Evolutionary conservation across 2,329 filamentous ascomycete genomes (phyloP), one percentile per base, ranked within the genome.

Genomic region (Colletotrichum phormii): DNA sequence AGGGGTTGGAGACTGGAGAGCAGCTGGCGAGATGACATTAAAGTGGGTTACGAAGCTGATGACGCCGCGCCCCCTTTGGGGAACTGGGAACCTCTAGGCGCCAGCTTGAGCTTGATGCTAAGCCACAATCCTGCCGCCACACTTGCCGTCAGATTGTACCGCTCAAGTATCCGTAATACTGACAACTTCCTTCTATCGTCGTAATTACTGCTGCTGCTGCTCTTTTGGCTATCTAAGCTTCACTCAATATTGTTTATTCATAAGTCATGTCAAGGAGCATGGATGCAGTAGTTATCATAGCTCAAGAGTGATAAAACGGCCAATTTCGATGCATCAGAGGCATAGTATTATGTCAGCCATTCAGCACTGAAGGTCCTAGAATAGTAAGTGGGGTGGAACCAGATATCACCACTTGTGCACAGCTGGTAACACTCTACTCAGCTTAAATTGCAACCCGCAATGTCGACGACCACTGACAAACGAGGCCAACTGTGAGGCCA

Each of bases 41-140:
- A 75, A 71, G 74, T 73, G 74, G 74, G 74, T 42, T 72, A 62
- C 70, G 72, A 65, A 71, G 74, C 73, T 71, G 74, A 75, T 75
- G 74, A 75, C 74, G 73, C 74, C 72, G 74, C 65, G 58, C 70
- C 62, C 55, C 68, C 46, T 63, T 51, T 53, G 46, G n/a, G 29
- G 42, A 42, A 42, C 37, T 53, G 29, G 42, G 46, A 13, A 51
- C 18, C 4, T 55, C 53, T 26, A 62, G 61, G 55, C 61, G 26
- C 55, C 67, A 64, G 54, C 37, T 57, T 26, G 71, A 73, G 62
- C 55, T 67, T 37, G 12, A 26, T 29, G 58, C 74, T 72, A 33
- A 75, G 74, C 74, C 69, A 61, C 58, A 67, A 46, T 69, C 53
- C 64, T 37, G 37, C 62, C 22, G 70, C 70, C 70, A 64, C 70